These are phyloP conservation scores for Emmonsia crescens DNA, from an alignment of 2,329 filamentous ascomycete species.

Conservation along the genomic window DNA sequence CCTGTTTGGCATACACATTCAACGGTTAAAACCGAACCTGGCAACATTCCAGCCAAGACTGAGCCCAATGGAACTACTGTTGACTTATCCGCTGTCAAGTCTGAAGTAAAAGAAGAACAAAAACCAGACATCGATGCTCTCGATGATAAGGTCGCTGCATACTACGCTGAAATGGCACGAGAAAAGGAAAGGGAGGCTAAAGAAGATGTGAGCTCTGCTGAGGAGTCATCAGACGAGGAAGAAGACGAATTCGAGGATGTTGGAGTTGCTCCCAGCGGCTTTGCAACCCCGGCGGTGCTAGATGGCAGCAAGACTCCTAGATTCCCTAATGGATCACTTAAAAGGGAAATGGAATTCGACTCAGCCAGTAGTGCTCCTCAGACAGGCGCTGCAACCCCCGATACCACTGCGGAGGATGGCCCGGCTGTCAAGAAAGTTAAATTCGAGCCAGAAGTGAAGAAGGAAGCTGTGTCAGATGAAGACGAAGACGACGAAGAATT, in stretches of 20 bases:
- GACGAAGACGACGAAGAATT: constrained; percentile 37
- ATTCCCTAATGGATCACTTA: constrained; percentile 19
- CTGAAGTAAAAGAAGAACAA: constrained; percentile 30
- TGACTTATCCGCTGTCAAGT: constrained; percentile 14
- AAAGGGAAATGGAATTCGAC: constrained; percentile 30
- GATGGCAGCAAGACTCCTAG: constrained; percentile 10
- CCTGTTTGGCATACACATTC: constrained; percentile 45
- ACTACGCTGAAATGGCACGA: constrained; percentile 36
- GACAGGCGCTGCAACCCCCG: constrained; percentile 28
- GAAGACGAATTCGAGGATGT: constrained; percentile 17
- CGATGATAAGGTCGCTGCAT: constrained; percentile 37
- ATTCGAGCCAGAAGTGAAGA: constrained; percentile 26
- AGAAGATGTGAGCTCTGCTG: constrained; percentile 32
- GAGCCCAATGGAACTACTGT: constrained; percentile 9
- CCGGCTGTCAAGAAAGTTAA: constrained; percentile 36
- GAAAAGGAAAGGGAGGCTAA: constrained; percentile 33
- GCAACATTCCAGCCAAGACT: constrained; percentile 8
- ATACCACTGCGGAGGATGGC: constrained; percentile 28
- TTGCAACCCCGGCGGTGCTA: constrained; percentile 24
- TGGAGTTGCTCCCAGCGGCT: constrained; percentile 19
- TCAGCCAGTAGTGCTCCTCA: constrained; percentile 30
- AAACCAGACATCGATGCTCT: constrained; percentile 32
- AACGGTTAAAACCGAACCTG: constrained; percentile 27
- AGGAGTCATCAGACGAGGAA: constrained; percentile 16
- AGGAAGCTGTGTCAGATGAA: constrained; percentile 31